Evolutionary conservation across 108 stramenopile species (phyloP).

Genomic region (Chaetoceros tenuissimus): DNA sequence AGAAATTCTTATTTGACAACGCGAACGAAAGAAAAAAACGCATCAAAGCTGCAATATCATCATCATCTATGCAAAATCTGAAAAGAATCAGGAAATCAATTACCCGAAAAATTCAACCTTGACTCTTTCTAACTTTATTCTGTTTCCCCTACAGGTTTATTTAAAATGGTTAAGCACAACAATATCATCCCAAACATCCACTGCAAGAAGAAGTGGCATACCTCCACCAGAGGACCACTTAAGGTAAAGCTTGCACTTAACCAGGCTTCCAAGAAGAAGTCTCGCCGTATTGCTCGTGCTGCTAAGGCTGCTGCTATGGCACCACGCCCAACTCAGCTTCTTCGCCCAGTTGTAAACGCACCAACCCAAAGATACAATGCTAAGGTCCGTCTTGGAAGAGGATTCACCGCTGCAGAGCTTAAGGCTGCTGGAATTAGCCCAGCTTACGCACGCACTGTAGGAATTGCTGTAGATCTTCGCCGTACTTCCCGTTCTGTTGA

Average conservation of each 20-base stretch:
- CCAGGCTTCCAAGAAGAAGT: conserved; percentile 96
- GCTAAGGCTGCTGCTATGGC: conserved; percentile 94
- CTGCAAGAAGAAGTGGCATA: conserved; percentile 94
- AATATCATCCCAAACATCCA: conserved; percentile 98
- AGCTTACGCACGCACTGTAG: conserved; percentile 85
- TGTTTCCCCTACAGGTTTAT: not conserved
- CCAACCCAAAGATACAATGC: conserved; percentile 93
- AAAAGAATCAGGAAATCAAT: too few relatives aligned
- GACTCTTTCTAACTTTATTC: not conserved
- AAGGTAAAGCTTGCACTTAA: conserved; percentile 87
- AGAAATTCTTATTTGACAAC: too few relatives aligned
- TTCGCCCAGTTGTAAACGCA: conserved; percentile 94
- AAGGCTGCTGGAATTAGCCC: conserved; percentile 89
- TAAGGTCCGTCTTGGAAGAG: conserved; percentile 91
- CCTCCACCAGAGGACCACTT: conserved; percentile 84
- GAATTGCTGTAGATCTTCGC: conserved; percentile 95
- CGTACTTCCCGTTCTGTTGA: conserved; percentile 86
- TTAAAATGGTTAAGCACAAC: conserved; percentile 98
- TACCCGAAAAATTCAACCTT: too few relatives aligned
- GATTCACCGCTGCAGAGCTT: conserved; percentile 94
- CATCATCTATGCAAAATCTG: too few relatives aligned
- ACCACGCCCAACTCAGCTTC: conserved; percentile 87
- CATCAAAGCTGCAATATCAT: too few relatives aligned
- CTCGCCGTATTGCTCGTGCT: conserved; percentile 87
- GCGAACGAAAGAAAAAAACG: too few relatives aligned